Conservation (phyloP, 345 rosid species). For the Garcia nutans region DNA sequence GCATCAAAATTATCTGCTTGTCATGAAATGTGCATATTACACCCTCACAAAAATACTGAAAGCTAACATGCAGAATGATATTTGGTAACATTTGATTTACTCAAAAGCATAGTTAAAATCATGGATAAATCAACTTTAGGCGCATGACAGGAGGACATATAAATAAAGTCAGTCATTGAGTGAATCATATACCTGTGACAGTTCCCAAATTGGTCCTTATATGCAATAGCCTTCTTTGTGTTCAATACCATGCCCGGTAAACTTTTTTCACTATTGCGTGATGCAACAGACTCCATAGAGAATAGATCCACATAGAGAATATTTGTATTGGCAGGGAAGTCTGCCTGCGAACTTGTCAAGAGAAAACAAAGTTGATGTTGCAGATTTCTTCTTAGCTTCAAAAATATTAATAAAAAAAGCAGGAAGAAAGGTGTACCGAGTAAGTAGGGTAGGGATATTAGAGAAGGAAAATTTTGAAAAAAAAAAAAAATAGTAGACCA, state of each 20-base stretch:
- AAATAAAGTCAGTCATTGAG: constrained; percentile 4
- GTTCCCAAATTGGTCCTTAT: constrained; percentile 59
- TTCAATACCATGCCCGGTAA: constrained; percentile 88
- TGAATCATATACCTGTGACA: constrained; percentile 55
- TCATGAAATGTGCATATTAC: background rate
- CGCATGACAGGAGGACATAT: background rate
- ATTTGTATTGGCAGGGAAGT: constrained; percentile 93
- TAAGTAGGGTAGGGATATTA: background rate
- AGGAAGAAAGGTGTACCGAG: constrained; percentile 5
- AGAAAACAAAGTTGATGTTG: constrained; percentile 14
- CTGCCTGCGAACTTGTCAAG: constrained; percentile 61
- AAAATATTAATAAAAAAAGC: background rate
- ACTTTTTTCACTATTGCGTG: constrained; percentile 54
- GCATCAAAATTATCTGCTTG: background rate
- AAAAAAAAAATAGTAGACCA: background rate
- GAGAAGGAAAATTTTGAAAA: background rate
- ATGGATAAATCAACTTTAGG: background rate
- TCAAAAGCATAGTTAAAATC: background rate
- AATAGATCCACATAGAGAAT: constrained; percentile 78
- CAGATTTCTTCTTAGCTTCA: constrained; percentile 11
- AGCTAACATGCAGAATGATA: background rate
- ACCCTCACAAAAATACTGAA: background rate
- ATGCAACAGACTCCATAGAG: constrained; percentile 65
- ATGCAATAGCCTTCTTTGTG: constrained; percentile 63
- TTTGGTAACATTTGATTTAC: background rate